phyloP scores from a whole-genome alignment of 192 early-diverging fungal species.

The Backusella parvicylindrica region DNA sequence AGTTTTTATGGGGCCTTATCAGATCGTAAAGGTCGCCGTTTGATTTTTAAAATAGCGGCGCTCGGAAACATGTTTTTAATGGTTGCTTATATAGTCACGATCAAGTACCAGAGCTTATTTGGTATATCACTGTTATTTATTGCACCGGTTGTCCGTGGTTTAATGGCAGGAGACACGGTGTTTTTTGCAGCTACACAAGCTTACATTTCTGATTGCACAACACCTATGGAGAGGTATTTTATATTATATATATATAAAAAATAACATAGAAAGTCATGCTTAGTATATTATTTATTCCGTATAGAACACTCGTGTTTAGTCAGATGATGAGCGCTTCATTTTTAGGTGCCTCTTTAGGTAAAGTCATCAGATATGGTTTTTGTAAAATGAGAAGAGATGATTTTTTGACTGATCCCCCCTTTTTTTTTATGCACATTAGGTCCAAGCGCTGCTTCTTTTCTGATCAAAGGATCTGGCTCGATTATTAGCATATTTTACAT shows the following conservation, averaged over 20 bases:
- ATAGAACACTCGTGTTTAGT: slow-evolving; percentile 9
- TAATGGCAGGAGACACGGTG: slow-evolving; percentile 22
- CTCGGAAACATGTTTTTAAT: slow-evolving; percentile 22
- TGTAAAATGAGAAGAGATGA: not conserved
- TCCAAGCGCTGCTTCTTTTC: not conserved
- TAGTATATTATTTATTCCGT: not conserved
- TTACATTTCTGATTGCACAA: slow-evolving; percentile 35
- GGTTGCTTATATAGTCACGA: slow-evolving; percentile 4
- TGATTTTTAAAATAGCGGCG: slow-evolving; percentile 17
- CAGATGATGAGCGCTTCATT: slow-evolving; percentile 10
- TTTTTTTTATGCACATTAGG: not conserved
- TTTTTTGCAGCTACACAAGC: slow-evolving; percentile 28
- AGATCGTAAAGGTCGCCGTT: slow-evolving; percentile 26
- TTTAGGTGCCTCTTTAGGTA: slow-evolving; percentile 9
- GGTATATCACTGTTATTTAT: slow-evolving; percentile 24
- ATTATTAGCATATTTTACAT: slow-evolving; percentile 2
- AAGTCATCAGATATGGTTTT: not conserved
- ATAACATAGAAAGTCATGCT: not conserved
- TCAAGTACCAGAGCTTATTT: slow-evolving; percentile 13
- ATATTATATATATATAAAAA: not conserved
- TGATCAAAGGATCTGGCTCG: not conserved
- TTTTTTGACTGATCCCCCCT: not conserved
- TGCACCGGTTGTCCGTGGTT: slow-evolving; percentile 23
- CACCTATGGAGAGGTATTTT: slow-evolving; percentile 16
- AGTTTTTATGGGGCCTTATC: slow-evolving; percentile 35